A percentile compares a stretch with the other conserved stretches of the same genome.
Evolutionary conservation across 176 grass and related monocot species (phyloP).

Genomic region (Typha latifolia): DNA sequence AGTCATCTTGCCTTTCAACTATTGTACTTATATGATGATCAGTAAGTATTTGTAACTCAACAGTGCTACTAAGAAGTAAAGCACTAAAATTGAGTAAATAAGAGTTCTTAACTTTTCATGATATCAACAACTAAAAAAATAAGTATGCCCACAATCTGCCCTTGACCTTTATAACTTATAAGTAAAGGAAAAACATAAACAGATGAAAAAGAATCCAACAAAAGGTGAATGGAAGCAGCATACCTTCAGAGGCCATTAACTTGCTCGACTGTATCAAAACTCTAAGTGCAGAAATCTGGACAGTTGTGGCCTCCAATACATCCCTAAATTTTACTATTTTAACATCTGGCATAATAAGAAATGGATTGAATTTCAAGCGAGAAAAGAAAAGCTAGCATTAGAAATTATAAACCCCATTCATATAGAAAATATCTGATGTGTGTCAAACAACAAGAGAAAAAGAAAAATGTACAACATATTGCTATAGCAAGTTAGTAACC

Average conservation of each 20-base stretch:
- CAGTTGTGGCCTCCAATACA: conserved; percentile 45
- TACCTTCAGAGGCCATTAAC: conserved; percentile 31
- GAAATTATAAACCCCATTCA: too few relatives aligned
- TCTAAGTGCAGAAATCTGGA: conserved; percentile 33
- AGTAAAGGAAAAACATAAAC: background rate
- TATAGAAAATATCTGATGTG: too few relatives aligned
- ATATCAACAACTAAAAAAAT: background rate
- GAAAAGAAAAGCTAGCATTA: too few relatives aligned
- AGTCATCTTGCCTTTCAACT: too few relatives aligned
- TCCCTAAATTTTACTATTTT: conserved; percentile 53
- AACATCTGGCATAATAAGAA: conserved; percentile 40
- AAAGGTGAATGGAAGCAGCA: background rate
- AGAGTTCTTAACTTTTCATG: background rate
- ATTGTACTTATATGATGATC: background rate
- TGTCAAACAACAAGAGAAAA: too few relatives aligned
- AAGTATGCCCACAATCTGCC: too few relatives aligned
- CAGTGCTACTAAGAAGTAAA: background rate
- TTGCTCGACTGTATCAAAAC: conserved; percentile 30
- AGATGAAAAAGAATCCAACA: background rate
- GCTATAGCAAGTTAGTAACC: too few relatives aligned
- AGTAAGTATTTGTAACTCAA: background rate
- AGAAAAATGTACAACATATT: too few relatives aligned
- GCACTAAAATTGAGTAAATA: background rate
- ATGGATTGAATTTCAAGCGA: background rate
- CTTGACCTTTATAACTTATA: background rate